Conservation (phyloP, 371 early-diverging fungal genomes). For the Mortierella sp. region DNA sequence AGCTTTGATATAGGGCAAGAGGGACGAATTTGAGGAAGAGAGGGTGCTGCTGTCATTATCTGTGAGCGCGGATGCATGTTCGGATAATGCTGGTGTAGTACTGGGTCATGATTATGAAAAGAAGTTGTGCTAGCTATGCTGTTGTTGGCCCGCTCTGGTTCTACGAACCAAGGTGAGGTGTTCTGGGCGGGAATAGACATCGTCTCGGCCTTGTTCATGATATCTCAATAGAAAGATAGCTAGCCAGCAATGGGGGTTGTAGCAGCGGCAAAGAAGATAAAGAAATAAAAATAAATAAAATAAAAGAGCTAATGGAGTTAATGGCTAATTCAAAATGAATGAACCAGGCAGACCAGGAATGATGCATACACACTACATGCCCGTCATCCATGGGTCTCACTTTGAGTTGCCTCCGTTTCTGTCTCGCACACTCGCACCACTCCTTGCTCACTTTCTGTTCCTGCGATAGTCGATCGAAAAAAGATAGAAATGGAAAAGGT, state of each 20-base stretch:
- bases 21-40: background rate
- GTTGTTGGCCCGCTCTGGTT: background rate
- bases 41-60: background rate
- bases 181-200: conserved; percentile 11
- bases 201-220: conserved; percentile 9
- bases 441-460: background rate
- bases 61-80: background rate
- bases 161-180: background rate
- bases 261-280: background rate
- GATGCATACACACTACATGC: background rate
- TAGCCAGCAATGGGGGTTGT: background rate
- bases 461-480: background rate
- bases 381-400: background rate
- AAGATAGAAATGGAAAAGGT: background rate
- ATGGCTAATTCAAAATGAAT: background rate
- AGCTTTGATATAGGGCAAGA: conserved; percentile 26
- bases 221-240: background rate
- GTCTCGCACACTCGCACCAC: background rate
- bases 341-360: background rate
- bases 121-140: background rate
- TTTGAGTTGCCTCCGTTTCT: background rate
- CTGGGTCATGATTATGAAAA: background rate
- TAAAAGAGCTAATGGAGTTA: too few relatives aligned
- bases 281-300: too few relatives aligned
- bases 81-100: background rate